phyloP scores from a whole-genome alignment of 768 basidiomycete species.

The Gautieria morchelliformis region DNA sequence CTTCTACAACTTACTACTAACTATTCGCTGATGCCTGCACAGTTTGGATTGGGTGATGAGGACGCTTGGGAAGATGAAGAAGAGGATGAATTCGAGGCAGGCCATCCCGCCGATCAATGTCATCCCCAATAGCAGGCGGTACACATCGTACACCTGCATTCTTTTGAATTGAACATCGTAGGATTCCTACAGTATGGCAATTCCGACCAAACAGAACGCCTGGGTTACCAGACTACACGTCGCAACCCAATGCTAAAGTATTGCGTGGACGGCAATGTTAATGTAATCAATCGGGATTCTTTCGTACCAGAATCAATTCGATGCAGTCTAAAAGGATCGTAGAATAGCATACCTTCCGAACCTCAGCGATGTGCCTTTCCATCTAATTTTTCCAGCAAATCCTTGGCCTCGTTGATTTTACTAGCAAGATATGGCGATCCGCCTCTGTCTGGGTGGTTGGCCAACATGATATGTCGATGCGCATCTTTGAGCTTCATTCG shows the following conservation, averaged over 20 bases:
- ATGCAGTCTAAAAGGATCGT: neutral
- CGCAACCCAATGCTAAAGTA: too few relatives aligned
- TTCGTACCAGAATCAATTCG: too few relatives aligned
- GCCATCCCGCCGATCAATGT: conserved; percentile 19
- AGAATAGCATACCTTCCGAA: neutral
- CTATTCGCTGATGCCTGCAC: conserved; percentile 67
- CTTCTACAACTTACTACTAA: conserved; percentile 60
- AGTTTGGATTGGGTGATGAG: conserved; percentile 60
- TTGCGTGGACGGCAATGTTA: too few relatives aligned
- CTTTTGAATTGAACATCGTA: neutral
- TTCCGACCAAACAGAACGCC: too few relatives aligned
- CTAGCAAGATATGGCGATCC: conserved; percentile 97
- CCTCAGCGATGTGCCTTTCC: conserved; percentile 23
- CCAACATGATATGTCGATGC: conserved; percentile 93
- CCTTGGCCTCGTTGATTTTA: conserved; percentile 99
- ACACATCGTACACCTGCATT: neutral
- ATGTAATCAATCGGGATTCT: too few relatives aligned
- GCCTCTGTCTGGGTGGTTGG: conserved; percentile 97
- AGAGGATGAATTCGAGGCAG: conserved; percentile 56
- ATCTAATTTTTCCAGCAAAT: conserved; percentile 75
- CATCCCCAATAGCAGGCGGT: conserved; percentile 3
- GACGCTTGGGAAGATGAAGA: conserved; percentile 66
- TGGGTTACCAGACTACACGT: too few relatives aligned
- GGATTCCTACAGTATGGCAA: neutral
- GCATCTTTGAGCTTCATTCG: conserved; percentile 84